Base-by-base conservation (phyloP, 768 basidiomycete genomes). In the Pleurotus eryngii region DNA sequence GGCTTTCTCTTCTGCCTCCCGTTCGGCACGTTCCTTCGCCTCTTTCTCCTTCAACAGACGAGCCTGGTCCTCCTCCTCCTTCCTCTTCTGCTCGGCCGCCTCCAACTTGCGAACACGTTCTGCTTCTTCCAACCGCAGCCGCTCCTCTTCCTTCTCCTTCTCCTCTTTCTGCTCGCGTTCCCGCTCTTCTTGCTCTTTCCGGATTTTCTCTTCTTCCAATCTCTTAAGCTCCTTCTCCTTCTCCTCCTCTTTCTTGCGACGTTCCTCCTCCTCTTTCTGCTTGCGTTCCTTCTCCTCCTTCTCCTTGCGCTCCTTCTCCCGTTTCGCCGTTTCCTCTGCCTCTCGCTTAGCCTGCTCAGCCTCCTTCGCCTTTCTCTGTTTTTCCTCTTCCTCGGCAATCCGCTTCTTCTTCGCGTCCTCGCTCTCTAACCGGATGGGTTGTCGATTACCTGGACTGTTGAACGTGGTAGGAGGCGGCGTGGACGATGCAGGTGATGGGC, bases 351-450 rank as follows among this genome's bases (percentile, higher is more conserved):
- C 51, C n/a, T 73, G 72, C 46, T 69, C 70, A 20, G 65, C 67
- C 14, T 65, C 69, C 59, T 70, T 67, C 38, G 60, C 64, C 63
- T 65, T 65, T 40, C 69, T 69, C 55, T 72, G 65, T 59, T 74
- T 70, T 62, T 71, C 62, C 56, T 76, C 70, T 63, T 79, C 78
- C 57, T 76, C 74, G 18, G 76, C 78, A 61, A 79, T 60, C 12
- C 82, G 73, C 67, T 72, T 76, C 65, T 71, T 73, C 66, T 78
- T 81, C 4, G 75, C 74, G 56, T 83, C 80, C 61, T 77, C 75
- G 12, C 74, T 84, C 74, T 92, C 89, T 60, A 92, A 81, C 59
- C 89, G 80, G 27, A 92, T 74, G 48, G 74, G 72, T 0, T 58
- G 61, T 3, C 78, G 74, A 59, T 74, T 76, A 37, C 68, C 69